Base-by-base conservation (phyloP, 495 filamentous ascomycete genomes). In the Hypoxylon rickii region DNA sequence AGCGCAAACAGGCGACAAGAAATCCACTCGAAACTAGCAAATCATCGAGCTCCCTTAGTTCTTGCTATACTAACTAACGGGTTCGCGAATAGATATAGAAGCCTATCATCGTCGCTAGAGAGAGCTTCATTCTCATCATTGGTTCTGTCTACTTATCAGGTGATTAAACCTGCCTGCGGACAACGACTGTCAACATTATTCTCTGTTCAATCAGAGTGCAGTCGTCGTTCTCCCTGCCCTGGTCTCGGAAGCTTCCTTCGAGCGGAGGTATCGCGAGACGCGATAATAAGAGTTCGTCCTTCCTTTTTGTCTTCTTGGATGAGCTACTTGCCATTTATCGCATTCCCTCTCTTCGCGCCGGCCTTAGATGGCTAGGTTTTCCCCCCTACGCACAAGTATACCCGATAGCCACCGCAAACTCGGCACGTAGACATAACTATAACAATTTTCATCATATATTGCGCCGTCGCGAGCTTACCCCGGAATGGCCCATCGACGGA, bases 151-250 rank as follows among this genome's bases (percentile, higher is more conserved):
- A 51, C 48, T 59, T 52, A 70, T 79, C 77, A 77, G 76, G 76
- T 79, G 77, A 79, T 76, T 72, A 55, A 65, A 54, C 33, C 61
- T 54, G 51, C 61, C 77, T 79, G 77, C 77, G 75, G 77, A 77
- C 56, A 51, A 66, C 70, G 65, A 73, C 74, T 74, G 63, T 63
- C 54, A 53, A 65, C 67, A 54, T 55, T 62, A 63, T 47, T 45
- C 49, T 61, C 51, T 66, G 66, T 46, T 73, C 73, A 75, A 76
- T 76, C 69, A 63, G 65, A 63, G 61, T 60, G 19, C 51, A 45
- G 55, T 61, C 29, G 32, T 43, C 32, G 21, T 51, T 53, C 59
- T 55, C 47, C 38, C 42, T 36, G 58, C 44, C 44, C 44, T 62
- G 41, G 43, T 50, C 40, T 49, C 42, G 22, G 38, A 44, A 50